Evolutionary conservation across 345 rosid genomes (phyloP), one percentile per base, ranked within the genome.

Genomic region (Luvunga scandens): DNA sequence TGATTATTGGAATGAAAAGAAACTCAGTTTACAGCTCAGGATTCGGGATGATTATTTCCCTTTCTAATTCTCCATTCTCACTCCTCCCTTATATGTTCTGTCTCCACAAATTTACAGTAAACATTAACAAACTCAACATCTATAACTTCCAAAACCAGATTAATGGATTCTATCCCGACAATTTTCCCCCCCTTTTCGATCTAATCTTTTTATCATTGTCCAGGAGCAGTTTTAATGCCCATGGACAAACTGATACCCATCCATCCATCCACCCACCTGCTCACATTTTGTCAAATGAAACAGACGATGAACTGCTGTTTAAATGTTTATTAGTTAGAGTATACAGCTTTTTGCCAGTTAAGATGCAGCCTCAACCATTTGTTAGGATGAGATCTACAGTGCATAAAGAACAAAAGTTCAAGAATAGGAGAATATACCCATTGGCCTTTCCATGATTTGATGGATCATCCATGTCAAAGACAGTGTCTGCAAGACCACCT

Each of bases 401-500:
- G n/a, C 10, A 27, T 31, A 45, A 24, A 21, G 50, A 57, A 57
- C 60, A 6, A n/a, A 45, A 57, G 61, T 50, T 45, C 2, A 56
- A 74, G 18, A 65, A 36, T 14, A 62, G 30, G 61, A 60, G 45
- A 72, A 14, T 56, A 55, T 86, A 89, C 92, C 92, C 92, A 78
- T 89, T 89, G 64, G 92, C 86, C 73, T 62, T 80, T 61, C 83
- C 85, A 39, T 22, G 36, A 74, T 83, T 85, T 61, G 84, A 78
- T 25, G 80, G 80, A 73, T 84, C 87, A 75, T 87, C 92, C 59
- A 89, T 71, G 84, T 87, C 90, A 57, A 84, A 84, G 60, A 89
- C 92, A 5, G 89, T 89, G 83, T 87, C 92, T 27, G 88, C 90
- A 76, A 89, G 90, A 82, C 92, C 92, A 69, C 92, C 90, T 1